phyloP scores from a whole-genome alignment of 345 rosid genomes.

The Gossypium longicalyx region DNA sequence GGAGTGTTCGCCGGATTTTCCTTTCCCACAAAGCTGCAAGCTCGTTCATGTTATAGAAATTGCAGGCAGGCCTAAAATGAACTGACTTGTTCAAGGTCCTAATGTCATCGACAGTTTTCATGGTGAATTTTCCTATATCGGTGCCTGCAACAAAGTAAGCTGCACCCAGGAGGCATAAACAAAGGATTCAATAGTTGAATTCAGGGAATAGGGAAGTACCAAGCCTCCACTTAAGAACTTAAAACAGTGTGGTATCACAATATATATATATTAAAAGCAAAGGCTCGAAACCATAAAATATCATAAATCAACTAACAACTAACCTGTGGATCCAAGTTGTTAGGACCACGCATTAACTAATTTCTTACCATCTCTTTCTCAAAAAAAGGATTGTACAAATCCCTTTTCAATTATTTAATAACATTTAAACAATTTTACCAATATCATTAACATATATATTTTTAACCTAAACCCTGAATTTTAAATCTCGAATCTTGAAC shows the following conservation, averaged over 20 bases:
- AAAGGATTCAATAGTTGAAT: background rate
- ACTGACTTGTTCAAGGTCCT: conserved; percentile 50
- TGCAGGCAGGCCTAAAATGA: conserved; percentile 56
- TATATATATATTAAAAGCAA: too few species aligned
- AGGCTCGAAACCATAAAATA: too few species aligned
- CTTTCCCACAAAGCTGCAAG: conserved; percentile 68
- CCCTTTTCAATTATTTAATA: too few species aligned
- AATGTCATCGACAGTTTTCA: conserved; percentile 50
- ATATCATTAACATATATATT: accelerated
- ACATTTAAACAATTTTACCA: accelerated
- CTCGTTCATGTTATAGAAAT: conserved; percentile 56
- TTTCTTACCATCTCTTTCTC: too few species aligned
- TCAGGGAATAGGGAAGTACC: background rate
- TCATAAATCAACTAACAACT: too few species aligned
- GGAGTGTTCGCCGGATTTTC: conserved; percentile 52
- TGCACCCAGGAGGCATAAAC: conserved; percentile 15
- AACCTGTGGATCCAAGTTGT: too few species aligned
- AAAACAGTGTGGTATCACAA: too few species aligned
- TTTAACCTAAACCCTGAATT: accelerated
- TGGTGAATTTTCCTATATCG: conserved; percentile 68
- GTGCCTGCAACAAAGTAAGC: conserved; percentile 66
- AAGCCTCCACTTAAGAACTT: too few species aligned
- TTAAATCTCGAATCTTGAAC: too few species aligned
- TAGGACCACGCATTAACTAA: too few species aligned
- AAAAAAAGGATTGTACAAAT: accelerated